Evolutionary conservation across 768 basidiomycete species (phyloP), one percentile per base, ranked within the genome.

Genomic region (Russula lepida): DNA sequence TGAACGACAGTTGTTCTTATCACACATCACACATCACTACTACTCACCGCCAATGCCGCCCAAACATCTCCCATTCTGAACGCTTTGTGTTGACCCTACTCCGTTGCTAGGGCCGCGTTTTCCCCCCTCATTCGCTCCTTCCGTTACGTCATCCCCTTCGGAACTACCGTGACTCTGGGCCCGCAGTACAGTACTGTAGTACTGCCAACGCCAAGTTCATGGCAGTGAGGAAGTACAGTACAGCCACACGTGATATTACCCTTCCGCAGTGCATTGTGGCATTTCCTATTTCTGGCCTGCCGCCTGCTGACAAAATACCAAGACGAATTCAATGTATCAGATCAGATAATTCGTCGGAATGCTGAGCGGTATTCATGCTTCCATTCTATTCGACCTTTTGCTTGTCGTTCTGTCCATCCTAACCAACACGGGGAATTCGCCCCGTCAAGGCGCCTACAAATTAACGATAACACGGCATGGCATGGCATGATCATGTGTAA

Each of bases 311-410:
- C n/a, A n/a, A 39, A 44, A 6, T 19, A 47, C 6, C 55, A 19
- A 33, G 21, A 49, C 23, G 30, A 37, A 43, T 49, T 21, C n/a
- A 41, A 12, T 39, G 27, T 30, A 41, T 12, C 23, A 9, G 27
- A n/a, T n/a, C n/a, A 50, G 37, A n/a, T 46, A 35, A 32, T 32
- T 23, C 5, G 9, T 30, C 37, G 59, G 54, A 44, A 50, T 21
- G 47, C 27, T 33, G 32, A 28, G 27, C n/a, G 35, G 43, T 7
- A 17, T 62, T 32, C 50, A 11, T 33, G 44, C 50, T 57, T 62
- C 60, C 60, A 62, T 62, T 62, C 33, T 33, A 56, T 62, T 53
- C 21, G 35, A 62, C 48, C 19, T 17, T 56, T 41, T 35, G 46
- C 33, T 49, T 53, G 53, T 62, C 55, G 50, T 35, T 21, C 25